Conservation (phyloP, 2,329 filamentous ascomycete genomes). For the Hypoxylon sp. region DNA sequence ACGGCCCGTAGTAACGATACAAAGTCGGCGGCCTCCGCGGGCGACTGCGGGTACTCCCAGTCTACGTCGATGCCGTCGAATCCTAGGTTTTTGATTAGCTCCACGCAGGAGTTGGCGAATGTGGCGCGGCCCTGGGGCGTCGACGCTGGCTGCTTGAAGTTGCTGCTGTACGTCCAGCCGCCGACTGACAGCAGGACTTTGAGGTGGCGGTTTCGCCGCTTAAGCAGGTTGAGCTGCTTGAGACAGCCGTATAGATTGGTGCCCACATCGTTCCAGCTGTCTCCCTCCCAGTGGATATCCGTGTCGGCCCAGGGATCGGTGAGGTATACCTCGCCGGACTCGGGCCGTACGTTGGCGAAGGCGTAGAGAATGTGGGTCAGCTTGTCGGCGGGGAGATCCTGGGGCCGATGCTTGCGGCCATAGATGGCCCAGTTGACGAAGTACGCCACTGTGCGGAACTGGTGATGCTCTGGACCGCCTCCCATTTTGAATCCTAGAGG, state of each 20-base stretch:
- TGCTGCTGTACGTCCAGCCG: constrained; percentile 91
- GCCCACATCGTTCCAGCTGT: constrained; percentile 78
- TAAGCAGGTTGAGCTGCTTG: constrained; percentile 89
- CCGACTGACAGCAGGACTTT: constrained; percentile 90
- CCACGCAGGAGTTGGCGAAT: constrained; percentile 82
- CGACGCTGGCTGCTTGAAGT: constrained; percentile 83
- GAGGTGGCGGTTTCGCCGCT: constrained; percentile 83
- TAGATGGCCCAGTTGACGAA: constrained; percentile 91
- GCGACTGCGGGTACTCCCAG: constrained; percentile 75
- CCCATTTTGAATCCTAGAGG: constrained; percentile 56
- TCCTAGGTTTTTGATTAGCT: constrained; percentile 83
- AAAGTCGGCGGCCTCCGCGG: constrained; percentile 69
- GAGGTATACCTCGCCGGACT: constrained; percentile 83
- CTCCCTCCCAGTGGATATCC: constrained; percentile 80
- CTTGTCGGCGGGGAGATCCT: constrained; percentile 83
- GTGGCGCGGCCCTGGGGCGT: constrained; percentile 76
- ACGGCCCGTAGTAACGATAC: constrained; percentile 72
- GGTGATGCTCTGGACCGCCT: constrained; percentile 56
- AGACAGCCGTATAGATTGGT: constrained; percentile 90
- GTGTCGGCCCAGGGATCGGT: constrained; percentile 76
- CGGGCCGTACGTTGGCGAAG: constrained; percentile 87
- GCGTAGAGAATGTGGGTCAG: constrained; percentile 92
- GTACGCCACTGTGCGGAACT: constrained; percentile 78
- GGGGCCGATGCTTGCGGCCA: constrained; percentile 85
- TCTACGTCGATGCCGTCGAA: constrained; percentile 81